phyloP scores from a whole-genome alignment of 169 alveolate species.

The Amoebophrya sp. region DNA sequence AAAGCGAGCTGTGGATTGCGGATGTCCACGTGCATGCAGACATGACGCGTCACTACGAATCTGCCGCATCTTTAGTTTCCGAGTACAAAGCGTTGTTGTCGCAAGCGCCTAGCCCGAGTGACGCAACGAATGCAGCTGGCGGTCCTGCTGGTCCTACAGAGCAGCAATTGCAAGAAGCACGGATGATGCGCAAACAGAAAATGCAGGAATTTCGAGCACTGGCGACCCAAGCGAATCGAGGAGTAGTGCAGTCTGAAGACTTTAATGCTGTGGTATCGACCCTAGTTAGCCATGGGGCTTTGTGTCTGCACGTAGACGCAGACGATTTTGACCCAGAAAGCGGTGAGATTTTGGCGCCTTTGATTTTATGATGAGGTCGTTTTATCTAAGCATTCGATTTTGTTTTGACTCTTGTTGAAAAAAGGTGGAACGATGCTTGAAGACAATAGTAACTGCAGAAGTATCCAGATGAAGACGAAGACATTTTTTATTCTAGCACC shows the following conservation, averaged over 20 bases:
- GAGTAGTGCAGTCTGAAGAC: background rate
- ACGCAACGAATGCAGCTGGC: background rate
- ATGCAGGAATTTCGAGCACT: background rate
- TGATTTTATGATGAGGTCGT: too few relatives aligned
- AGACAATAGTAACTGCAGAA: background rate
- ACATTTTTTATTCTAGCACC: background rate
- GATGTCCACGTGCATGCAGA: background rate
- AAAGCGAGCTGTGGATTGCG: background rate
- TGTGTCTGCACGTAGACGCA: constrained; percentile 6
- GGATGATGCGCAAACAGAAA: background rate
- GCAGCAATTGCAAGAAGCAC: background rate
- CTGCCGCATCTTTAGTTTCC: too few relatives aligned
- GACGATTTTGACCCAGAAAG: constrained; percentile 1
- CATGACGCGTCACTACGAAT: background rate
- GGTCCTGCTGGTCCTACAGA: background rate
- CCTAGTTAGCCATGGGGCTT: background rate
- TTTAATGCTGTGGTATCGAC: background rate
- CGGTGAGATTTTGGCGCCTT: background rate
- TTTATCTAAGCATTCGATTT: too few relatives aligned
- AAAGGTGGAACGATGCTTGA: too few relatives aligned
- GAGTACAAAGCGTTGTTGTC: background rate
- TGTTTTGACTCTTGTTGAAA: too few relatives aligned
- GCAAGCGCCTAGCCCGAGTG: too few relatives aligned
- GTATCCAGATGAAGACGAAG: background rate
- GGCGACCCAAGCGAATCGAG: background rate